Evolutionary conservation across 371 early-diverging fungal species (phyloP).

Genomic region (Mortierella sp.): DNA sequence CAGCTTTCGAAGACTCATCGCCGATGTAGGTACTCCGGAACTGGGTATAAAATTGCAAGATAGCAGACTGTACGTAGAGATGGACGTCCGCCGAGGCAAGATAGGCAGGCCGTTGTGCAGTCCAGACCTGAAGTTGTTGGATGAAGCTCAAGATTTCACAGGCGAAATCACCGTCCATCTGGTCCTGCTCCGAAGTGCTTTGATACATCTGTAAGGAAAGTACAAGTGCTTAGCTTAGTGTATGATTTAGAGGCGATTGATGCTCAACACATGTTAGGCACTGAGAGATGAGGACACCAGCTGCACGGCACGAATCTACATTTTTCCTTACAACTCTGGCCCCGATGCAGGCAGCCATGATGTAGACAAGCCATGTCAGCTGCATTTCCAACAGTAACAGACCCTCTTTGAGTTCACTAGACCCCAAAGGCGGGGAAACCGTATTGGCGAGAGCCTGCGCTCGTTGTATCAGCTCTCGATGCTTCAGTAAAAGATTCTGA

Average conservation of each 20-base stretch:
- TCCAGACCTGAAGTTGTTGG: conserved; percentile 62
- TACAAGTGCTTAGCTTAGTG: no score
- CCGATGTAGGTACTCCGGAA: conserved; percentile 86
- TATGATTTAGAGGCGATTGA: no score
- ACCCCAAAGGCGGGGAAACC: conserved; percentile 60
- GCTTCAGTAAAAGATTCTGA: conserved; percentile 74
- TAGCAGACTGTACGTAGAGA: conserved; percentile 63
- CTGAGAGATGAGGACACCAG: neutral
- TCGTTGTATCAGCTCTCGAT: conserved; percentile 62
- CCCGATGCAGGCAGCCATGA: conserved; percentile 76
- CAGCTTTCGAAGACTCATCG: conserved; percentile 61
- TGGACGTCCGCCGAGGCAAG: conserved; percentile 41
- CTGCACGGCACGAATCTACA: no score
- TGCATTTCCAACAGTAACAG: conserved; percentile 54
- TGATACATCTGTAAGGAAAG: conserved; percentile 63
- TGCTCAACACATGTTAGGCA: neutral
- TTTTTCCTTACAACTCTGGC: conserved; percentile 66
- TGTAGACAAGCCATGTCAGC: conserved; percentile 87
- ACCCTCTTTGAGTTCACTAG: conserved; percentile 66
- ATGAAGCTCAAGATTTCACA: conserved; percentile 69
- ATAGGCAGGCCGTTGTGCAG: conserved; percentile 23
- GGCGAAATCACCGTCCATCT: conserved; percentile 73
- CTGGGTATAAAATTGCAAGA: conserved; percentile 80
- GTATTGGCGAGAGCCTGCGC: conserved; percentile 50
- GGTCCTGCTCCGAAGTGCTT: conserved; percentile 72